Evolutionary conservation across 2,329 filamentous ascomycete genomes (phyloP).

Genomic region (Aureobasidium mangrovei): DNA sequence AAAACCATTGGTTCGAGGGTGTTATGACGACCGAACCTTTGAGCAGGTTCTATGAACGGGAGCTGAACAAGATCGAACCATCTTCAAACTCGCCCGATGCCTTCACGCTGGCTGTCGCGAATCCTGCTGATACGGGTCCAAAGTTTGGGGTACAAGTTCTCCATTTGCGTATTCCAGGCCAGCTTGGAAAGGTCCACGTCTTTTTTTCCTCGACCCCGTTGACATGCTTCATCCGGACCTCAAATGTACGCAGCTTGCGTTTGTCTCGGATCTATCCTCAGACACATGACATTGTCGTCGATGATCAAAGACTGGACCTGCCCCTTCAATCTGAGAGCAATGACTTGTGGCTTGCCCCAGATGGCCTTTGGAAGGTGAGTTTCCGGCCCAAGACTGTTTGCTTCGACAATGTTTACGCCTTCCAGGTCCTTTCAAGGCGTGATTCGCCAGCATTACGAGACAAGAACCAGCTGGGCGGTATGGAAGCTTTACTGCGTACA

Average conservation of each 20-base stretch:
- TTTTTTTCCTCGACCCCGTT: conserved; percentile 19
- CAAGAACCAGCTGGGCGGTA: conserved; percentile 43
- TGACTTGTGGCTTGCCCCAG: background rate
- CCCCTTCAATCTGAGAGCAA: background rate
- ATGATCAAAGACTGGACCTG: background rate
- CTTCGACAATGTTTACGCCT: background rate
- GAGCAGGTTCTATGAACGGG: conserved; percentile 38
- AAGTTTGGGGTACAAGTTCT: conserved; percentile 44
- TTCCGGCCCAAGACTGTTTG: background rate
- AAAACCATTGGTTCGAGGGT: conserved; percentile 47
- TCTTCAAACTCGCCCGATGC: conserved; percentile 19
- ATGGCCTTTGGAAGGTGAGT: conserved; percentile 9
- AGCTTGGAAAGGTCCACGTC: conserved; percentile 42
- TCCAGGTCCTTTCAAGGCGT: background rate
- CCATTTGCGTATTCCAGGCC: conserved; percentile 42
- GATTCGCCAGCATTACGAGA: conserved; percentile 23
- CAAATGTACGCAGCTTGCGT: conserved; percentile 32
- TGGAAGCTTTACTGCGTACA: conserved; percentile 46
- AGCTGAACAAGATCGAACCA: conserved; percentile 24
- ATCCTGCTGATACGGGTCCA: conserved; percentile 44
- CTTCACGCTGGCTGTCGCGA: conserved; percentile 43
- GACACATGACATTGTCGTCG: conserved; percentile 7
- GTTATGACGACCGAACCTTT: conserved; percentile 46
- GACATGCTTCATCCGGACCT: conserved; percentile 33
- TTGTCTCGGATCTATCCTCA: conserved; percentile 15